Percentiles rank a stretch among this genome's conserved stretches.
phyloP scores from a whole-genome alignment of 208 protist species.

The Trichomonas gallinae region DNA sequence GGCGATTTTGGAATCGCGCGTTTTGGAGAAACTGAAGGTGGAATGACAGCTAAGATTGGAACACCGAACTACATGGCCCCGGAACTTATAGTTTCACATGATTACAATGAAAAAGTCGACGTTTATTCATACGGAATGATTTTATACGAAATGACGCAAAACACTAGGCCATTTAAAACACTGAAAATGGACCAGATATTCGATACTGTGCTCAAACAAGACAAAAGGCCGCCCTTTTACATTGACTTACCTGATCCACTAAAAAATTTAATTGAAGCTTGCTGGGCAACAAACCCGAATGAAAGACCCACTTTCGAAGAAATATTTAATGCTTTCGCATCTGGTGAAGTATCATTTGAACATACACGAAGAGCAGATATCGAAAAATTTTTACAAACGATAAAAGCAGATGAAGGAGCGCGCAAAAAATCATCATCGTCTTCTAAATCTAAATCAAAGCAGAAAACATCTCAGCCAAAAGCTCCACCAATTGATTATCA shows the following conservation, averaged over 20 bases:
- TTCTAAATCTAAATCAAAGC: neutral
- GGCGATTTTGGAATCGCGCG: neutral
- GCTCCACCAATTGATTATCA: neutral
- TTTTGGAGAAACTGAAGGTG: neutral
- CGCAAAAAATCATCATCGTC: neutral
- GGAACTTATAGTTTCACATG: neutral
- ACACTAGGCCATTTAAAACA: neutral
- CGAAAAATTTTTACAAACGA: neutral
- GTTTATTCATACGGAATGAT: neutral
- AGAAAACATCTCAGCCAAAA: neutral
- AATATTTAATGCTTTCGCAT: neutral
- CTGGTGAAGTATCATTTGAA: neutral
- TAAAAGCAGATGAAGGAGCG: neutral
- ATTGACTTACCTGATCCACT: neutral
- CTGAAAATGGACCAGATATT: neutral
- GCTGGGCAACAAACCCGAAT: neutral
- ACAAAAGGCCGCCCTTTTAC: neutral
- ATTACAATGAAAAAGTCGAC: neutral
- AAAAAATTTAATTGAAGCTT: neutral
- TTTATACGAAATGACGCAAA: neutral
- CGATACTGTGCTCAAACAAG: neutral
- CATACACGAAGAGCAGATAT: neutral
- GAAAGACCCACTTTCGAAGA: neutral
- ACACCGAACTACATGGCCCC: slow-evolving; percentile 1
- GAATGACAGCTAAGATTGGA: neutral